Evolutionary conservation across 2,329 filamentous ascomycete genomes (phyloP), one percentile per base, ranked within the genome.

Genomic region (Botryosphaeria dothidea): DNA sequence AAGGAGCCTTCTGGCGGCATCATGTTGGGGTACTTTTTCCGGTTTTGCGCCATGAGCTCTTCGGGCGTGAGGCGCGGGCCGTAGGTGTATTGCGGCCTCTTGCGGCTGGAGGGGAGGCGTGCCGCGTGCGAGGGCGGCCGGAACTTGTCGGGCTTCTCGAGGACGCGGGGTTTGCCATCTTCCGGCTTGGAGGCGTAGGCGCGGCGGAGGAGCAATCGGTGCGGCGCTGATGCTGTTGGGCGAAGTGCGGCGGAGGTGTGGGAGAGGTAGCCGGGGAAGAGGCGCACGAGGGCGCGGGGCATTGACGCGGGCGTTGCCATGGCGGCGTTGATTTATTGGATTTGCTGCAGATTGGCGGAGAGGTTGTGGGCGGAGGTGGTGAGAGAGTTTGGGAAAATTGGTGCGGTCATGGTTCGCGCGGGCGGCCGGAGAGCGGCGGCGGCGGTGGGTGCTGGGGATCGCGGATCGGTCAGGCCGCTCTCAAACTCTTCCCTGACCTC

Each of bases 141-240:
- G 84, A 97, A 98, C 76, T 90, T 91, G 72, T 91, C 86, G 25
- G 94, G 94, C 78, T 97, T 92, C 71, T 92, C 92, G 69, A 99
- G 75, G 27, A 74, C 71, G 38, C 89, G 84, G 38, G 87, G 86
- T 73, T 90, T 90, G 68, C 78, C 80, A 65, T 36, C 49, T 13
- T 51, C 34, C 3, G 49, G 25, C 6, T 29, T n/a, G 11, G 45
- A 49, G 3, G 62, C 62, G 29, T 46, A 45, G 73, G 77, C 51
- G 71, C 69, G 45, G 72, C 69, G 60, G 71, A 41, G 70, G 70
- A 64, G 68, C 72, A 31, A 71, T 60, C 21, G 62, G 63, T n/a
- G 62, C 60, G n/a, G 72, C 4, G 52, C 34, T 27, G 34, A 3
- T 41, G 52, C 62, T 19, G n/a, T 62, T 38, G 31, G 66, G 64